phyloP scores from a whole-genome alignment of 768 basidiomycete species.

The Holtermanniella nyarrowii region DNA sequence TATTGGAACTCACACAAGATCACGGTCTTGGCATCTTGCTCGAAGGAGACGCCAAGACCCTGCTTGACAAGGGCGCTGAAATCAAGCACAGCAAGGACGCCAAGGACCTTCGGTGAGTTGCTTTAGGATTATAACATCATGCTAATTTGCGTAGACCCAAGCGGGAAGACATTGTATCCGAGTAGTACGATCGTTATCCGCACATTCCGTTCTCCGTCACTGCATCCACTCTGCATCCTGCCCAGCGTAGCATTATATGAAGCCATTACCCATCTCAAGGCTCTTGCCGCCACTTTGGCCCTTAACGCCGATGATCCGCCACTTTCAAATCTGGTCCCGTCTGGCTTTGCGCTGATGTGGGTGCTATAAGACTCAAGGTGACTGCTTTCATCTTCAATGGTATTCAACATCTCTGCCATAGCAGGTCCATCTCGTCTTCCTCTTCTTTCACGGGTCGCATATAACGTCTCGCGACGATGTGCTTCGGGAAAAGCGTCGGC shows the following conservation, averaged over 20 bases:
- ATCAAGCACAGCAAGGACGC: constrained; percentile 52
- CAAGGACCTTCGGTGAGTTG: constrained; percentile 50
- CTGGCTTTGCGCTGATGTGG: background rate
- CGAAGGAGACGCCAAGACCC: constrained; percentile 61
- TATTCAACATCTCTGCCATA: constrained; percentile 9
- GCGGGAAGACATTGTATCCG: constrained; percentile 84
- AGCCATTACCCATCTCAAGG: background rate
- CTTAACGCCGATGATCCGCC: background rate
- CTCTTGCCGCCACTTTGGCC: background rate
- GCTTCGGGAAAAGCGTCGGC: constrained; percentile 4
- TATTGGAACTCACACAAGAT: constrained; percentile 75
- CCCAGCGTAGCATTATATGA: too few species aligned
- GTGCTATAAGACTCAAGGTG: too few species aligned
- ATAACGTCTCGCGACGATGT: background rate
- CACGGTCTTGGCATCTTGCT: constrained; percentile 77
- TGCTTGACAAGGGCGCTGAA: constrained; percentile 49
- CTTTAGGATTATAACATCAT: background rate
- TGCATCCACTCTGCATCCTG: background rate
- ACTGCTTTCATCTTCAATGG: background rate
- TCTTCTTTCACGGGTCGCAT: constrained; percentile 3
- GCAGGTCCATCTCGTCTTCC: constrained; percentile 32
- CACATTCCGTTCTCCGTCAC: background rate
- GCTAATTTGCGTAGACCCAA: constrained; percentile 50
- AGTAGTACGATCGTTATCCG: constrained; percentile 11
- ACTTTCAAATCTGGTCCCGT: background rate